Conservation (phyloP, 495 filamentous ascomycete genomes). For the Baudoinia panamericana region DNA sequence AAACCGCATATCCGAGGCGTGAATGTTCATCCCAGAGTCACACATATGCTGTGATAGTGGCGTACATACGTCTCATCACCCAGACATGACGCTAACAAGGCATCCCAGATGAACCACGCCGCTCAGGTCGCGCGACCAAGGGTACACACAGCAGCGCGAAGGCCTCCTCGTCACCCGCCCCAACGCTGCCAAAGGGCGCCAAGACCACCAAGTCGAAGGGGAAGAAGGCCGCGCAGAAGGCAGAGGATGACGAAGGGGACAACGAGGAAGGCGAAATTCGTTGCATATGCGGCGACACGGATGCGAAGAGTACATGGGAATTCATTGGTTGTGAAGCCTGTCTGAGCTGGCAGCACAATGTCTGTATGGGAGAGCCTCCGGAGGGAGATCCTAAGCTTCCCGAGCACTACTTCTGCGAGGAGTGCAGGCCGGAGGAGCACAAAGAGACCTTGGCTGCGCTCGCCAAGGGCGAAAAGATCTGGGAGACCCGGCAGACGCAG, state of each 20-base stretch:
- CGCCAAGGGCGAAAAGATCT: conserved; percentile 65
- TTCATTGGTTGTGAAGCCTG: conserved; percentile 90
- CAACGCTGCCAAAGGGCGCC: conserved; percentile 43
- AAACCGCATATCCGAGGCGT: conserved; percentile 5
- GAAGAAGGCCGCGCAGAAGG: conserved; percentile 30
- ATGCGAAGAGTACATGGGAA: conserved; percentile 68
- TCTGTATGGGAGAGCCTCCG: conserved; percentile 81
- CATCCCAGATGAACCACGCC: conserved; percentile 64
- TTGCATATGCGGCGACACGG: conserved; percentile 81
- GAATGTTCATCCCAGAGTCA: conserved; percentile 1
- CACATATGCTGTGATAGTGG: background rate
- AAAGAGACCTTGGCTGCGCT: conserved; percentile 59
- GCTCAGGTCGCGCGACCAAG: conserved; percentile 89
- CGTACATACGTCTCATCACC: conserved; percentile 7
- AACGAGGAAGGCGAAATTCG: conserved; percentile 66
- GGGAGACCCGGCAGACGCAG: conserved; percentile 43
- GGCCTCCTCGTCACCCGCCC: conserved; percentile 46
- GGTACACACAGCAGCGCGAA: conserved; percentile 90
- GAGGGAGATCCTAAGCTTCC: conserved; percentile 62
- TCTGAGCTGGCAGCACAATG: conserved; percentile 89
- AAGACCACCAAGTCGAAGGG: conserved; percentile 38
- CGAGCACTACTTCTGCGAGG: conserved; percentile 77
- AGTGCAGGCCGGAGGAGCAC: conserved; percentile 75
- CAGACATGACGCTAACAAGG: background rate
- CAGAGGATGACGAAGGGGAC: conserved; percentile 46